These are phyloP conservation scores for Coemansia nantahalensis DNA, from an alignment of 192 early-diverging fungal species.

Conservation along the genomic window DNA sequence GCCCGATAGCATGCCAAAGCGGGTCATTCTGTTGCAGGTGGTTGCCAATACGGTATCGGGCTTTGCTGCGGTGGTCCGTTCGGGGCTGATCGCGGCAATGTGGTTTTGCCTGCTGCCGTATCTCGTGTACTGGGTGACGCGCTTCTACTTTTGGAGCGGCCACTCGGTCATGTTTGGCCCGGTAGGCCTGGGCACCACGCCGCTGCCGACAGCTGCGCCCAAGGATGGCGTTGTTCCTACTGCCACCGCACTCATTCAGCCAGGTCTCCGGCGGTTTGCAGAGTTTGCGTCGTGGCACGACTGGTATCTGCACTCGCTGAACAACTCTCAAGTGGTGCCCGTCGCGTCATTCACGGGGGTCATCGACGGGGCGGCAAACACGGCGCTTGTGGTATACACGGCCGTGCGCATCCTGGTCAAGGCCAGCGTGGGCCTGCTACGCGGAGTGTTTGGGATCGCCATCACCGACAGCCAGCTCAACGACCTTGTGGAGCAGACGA, in stretches of 20 bases:
- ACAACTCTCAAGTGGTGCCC: constrained; percentile 12
- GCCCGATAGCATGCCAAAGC: constrained; percentile 65
- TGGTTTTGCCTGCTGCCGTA: constrained; percentile 87
- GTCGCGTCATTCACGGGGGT: constrained; percentile 42
- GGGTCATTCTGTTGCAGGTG: constrained; percentile 58
- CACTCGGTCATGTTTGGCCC: constrained; percentile 33
- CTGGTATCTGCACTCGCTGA: constrained; percentile 25
- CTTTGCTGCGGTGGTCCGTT: constrained; percentile 50
- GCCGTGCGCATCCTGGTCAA: constrained; percentile 13
- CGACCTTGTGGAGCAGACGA: constrained; percentile 16
- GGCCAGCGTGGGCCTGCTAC: constrained; percentile 10
- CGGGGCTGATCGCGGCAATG: constrained; percentile 62
- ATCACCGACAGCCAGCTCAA: constrained; percentile 18
- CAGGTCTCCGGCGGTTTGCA: constrained; percentile 15
- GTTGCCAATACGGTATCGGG: constrained; percentile 46
- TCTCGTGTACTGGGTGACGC: constrained; percentile 77
- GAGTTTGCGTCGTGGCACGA: constrained; percentile 36
- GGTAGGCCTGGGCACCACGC: background rate
- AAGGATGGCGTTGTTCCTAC: no score
- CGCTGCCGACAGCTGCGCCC: background rate
- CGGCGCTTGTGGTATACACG: constrained; percentile 25
- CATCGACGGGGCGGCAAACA: constrained; percentile 34
- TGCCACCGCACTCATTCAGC: no score
- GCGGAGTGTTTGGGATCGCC: constrained; percentile 8
- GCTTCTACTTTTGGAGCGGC: constrained; percentile 80